Conservation (phyloP, 2,329 filamentous ascomycete genomes). For the Fusarium pininemorale region DNA sequence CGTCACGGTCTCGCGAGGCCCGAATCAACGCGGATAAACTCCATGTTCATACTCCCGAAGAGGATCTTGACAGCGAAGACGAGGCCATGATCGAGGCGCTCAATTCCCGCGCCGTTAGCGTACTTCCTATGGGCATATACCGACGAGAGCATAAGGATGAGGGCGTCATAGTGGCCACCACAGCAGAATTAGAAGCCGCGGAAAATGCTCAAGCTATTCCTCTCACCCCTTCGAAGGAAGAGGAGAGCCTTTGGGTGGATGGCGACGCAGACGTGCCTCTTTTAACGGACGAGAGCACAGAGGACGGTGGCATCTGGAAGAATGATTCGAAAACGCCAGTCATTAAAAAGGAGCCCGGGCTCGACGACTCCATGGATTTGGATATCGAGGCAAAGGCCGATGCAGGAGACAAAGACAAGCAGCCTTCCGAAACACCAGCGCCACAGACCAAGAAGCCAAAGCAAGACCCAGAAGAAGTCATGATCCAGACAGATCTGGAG, state of each 20-base stretch:
- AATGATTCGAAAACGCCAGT: constrained; percentile 48
- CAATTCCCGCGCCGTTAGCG: constrained; percentile 42
- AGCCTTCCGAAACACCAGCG: constrained; percentile 34
- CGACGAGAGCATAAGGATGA: constrained; percentile 64
- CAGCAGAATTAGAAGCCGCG: constrained; percentile 66
- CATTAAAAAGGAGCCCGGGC: constrained; percentile 57
- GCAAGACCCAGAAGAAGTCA: constrained; percentile 52
- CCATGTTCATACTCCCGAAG: constrained; percentile 54
- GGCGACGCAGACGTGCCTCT: constrained; percentile 44
- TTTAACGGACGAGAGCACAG: constrained; percentile 43
- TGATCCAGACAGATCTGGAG: constrained; percentile 52
- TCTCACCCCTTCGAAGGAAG: constrained; percentile 46
- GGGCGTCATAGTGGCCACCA: constrained; percentile 63
- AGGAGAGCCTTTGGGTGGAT: constrained; percentile 58
- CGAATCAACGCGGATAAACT: constrained; percentile 68
- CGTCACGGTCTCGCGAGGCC: constrained; percentile 50
- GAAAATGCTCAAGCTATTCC: constrained; percentile 52
- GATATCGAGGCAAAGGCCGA: constrained; percentile 46
- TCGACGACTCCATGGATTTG: constrained; percentile 54
- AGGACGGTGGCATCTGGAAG: constrained; percentile 56
- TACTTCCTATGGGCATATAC: constrained; percentile 66
- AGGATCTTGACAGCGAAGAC: constrained; percentile 58
- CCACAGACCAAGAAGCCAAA: constrained; percentile 43
- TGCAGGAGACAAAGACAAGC: constrained; percentile 34
- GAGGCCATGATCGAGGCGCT: constrained; percentile 53